Evolutionary conservation across 2,329 filamentous ascomycete genomes (phyloP), one percentile per base, ranked within the genome.

Genomic region (Trichoderma pleuroti): DNA sequence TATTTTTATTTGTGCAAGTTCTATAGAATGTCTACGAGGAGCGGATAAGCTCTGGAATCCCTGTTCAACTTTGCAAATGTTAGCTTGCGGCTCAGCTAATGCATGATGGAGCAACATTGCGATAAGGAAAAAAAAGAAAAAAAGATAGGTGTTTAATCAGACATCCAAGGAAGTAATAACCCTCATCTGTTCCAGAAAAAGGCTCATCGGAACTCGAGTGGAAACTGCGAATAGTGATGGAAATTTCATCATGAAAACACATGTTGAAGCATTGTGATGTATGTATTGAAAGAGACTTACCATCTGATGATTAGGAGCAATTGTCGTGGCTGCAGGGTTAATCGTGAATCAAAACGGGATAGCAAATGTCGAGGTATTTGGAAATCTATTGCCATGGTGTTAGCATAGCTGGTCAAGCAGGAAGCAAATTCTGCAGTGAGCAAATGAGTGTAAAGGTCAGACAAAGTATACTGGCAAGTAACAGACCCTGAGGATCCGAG

Each of bases 391-490:
- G 60, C 46, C 30, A 61, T 32, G 24, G 36, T 12, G 73, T 73
- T 69, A 71, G 54, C 30, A 24, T 28, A 49, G 28, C 60, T 61
- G 32, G 21, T n/a, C 21, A 54, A 21, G 59, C 21, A 63, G 46
- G 71, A 62, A 36, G n/a, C 10, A 54, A 49, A 30, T 28, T 46
- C 39, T 70, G 70, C 66, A 57, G 18, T 59, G 39, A 60, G 18
- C 24, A 66, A 36, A 24, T 34, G 73, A 59, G 76, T 73, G 68
- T 52, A 18, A 46, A 52, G 72, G 77, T 93, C 92, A 93, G 92
- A 92, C 90, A 90, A 87, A 84, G 82, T 85, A 91, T 94, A 94
- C 92, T 94, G 92, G 92, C 92, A 92, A 94, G 92, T 94, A 94
- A 91, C 92, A 93, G 90, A 89, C 39, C 86, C 81, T 83, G 82